phyloP scores from a whole-genome alignment of 176 grass and related monocot genomes.

The Ampelocalamus luodianensis region DNA sequence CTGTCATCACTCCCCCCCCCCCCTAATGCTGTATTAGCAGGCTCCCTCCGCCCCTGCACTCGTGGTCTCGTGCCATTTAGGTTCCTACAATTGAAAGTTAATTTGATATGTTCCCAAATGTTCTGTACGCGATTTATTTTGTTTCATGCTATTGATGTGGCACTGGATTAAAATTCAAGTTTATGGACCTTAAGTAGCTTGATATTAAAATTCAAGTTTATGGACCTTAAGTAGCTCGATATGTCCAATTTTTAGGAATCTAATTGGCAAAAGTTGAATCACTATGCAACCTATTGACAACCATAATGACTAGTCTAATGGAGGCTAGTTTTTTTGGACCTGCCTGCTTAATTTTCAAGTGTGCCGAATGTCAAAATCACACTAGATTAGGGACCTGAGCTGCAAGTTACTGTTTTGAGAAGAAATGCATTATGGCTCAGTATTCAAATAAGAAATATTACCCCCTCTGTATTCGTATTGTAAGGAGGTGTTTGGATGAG shows the following conservation, averaged over 20 bases:
- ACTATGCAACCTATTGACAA: background rate
- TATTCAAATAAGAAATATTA: background rate
- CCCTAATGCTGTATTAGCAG: too few relatives aligned
- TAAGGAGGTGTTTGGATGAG: background rate
- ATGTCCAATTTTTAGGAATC: constrained; percentile 9
- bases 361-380: background rate
- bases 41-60: too few relatives aligned
- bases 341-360: background rate
- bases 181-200: too few relatives aligned
- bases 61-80: background rate
- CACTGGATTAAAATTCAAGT: too few relatives aligned
- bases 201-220: background rate
- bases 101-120: background rate
- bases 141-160: too few relatives aligned
- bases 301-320: background rate
- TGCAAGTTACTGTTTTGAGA: background rate
- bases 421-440: background rate
- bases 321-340: background rate
- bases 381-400: background rate
- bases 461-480: background rate
- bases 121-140: background rate
- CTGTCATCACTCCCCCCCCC: too few relatives aligned
- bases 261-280: background rate
- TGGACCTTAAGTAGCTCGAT: too few relatives aligned
- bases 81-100: background rate